Conservation (phyloP, 2,329 filamentous ascomycete genomes). For the Xylogone sp. region DNA sequence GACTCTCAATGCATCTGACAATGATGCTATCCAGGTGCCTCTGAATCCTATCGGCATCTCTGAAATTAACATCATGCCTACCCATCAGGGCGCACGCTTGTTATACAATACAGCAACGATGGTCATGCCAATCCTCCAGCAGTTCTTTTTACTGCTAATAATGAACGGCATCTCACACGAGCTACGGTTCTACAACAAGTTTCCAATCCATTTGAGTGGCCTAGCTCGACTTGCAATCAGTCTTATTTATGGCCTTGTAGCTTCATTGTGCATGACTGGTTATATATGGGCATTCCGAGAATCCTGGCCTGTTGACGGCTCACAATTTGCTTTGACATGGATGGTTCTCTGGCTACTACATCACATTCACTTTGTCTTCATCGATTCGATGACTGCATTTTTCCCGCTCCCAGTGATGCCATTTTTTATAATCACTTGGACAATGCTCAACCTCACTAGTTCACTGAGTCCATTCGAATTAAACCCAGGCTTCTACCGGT, state of each 20-base stretch:
- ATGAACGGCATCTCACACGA: too few species aligned
- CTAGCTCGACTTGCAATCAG: too few species aligned
- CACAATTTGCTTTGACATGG: constrained; percentile 58
- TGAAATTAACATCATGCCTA: too few species aligned
- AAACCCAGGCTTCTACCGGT: constrained; percentile 53
- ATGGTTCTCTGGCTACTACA: constrained; percentile 56
- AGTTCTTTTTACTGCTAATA: too few species aligned
- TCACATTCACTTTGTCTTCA: constrained; percentile 30
- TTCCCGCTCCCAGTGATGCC: constrained; percentile 17
- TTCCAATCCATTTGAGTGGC: too few species aligned
- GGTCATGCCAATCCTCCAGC: too few species aligned
- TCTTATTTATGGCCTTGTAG: constrained; percentile 12
- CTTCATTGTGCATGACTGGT: constrained; percentile 31
- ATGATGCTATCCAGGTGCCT: too few species aligned
- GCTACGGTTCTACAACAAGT: too few species aligned
- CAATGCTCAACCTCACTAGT: constrained; percentile 59
- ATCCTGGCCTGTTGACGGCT: constrained; percentile 35
- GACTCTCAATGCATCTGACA: too few species aligned
- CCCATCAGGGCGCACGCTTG: too few species aligned
- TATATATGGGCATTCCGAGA: constrained; percentile 40
- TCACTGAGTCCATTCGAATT: constrained; percentile 56
- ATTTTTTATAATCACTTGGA: constrained; percentile 49
- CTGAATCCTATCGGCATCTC: too few species aligned
- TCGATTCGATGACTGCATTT: constrained; percentile 27
- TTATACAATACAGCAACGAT: too few species aligned